Evolutionary conservation across 495 filamentous ascomycete genomes (phyloP), one percentile per base, ranked within the genome.

Genomic region (Penicillium lividum): DNA sequence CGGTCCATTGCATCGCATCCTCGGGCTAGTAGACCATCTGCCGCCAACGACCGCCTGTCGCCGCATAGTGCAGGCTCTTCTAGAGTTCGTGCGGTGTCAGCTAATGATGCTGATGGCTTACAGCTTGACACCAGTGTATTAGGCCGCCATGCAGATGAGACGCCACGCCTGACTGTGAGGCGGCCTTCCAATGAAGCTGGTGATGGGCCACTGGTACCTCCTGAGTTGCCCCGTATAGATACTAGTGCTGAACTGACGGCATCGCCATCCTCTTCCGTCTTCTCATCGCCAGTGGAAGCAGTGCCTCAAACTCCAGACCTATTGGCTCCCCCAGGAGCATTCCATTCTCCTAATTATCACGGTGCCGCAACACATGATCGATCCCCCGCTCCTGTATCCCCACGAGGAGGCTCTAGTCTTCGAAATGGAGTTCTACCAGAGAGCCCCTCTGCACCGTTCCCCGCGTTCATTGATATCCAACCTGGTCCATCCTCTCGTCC

Each of bases 71-170:
- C 60, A 48, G 70, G 64, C 33, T 66, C 70, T 29, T 67, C 70
- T 58, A 76, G 82, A 30, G 61, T 67, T 53, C 76, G 89, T 52
- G 86, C 89, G 36, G 86, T 89, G 25, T 90, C 88, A 34, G 79
- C 87, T 31, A 90, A 88, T 62, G 85, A 86, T 74, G 83, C 75
- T 27, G 58, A 68, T 25, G 70, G 75, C 9, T 54, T 82, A 40
- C 73, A 65, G 53, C 51, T 81, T 0, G 78, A 82, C 38, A 65
- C 73, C 40, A 73, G 58, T 27, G 30, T 74, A 5, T 63, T 68
- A 50, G 60, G 55, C 16, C 60, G 31, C 66, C 42, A 57, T 55
- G 46, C 44, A 48, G 55, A 64, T 31, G 34, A 64, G 59, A 55
- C 51, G 57, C 64, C 59, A 13, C 60, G 55, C 48, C 60, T 77